Evolutionary conservation across 2,329 filamentous ascomycete genomes (phyloP).

Genomic region (Daldinia sp.): DNA sequence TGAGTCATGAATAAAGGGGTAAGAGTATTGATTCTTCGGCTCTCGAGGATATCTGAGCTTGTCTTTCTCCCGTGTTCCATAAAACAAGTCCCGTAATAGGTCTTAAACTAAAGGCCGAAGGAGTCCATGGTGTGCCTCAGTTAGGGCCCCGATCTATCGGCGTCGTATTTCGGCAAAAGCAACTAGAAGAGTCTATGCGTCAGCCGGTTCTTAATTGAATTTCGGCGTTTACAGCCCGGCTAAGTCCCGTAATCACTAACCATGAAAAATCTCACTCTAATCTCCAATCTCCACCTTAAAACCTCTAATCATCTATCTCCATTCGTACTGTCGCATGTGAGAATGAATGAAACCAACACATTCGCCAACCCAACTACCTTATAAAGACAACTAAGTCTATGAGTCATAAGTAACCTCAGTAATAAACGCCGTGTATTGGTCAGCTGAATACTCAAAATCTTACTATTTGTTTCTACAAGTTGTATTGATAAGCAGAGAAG

Average conservation of each 20-base stretch:
- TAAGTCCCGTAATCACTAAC: background rate
- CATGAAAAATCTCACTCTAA: background rate
- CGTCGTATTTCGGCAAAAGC: conserved; percentile 4
- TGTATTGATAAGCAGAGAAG: background rate
- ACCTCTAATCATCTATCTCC: conserved; percentile 7
- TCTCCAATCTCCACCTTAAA: background rate
- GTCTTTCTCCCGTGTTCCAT: background rate
- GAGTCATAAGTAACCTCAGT: background rate
- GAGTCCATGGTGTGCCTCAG: background rate
- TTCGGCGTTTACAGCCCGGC: conserved; percentile 6
- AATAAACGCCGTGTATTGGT: background rate
- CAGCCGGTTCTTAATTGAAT: background rate
- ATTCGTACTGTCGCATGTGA: conserved; percentile 7
- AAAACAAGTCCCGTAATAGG: background rate
- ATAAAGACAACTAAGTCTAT: background rate
- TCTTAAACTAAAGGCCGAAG: conserved; percentile 9
- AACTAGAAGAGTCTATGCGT: background rate
- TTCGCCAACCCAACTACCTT: background rate
- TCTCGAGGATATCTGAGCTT: background rate
- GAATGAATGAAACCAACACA: background rate
- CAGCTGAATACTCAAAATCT: background rate
- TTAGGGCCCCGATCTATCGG: background rate
- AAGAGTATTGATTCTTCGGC: background rate
- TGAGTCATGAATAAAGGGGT: conserved; percentile 5
- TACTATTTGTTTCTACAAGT: background rate